Conservation (phyloP, 768 basidiomycete species). For the Favolaschia claudopus region DNA sequence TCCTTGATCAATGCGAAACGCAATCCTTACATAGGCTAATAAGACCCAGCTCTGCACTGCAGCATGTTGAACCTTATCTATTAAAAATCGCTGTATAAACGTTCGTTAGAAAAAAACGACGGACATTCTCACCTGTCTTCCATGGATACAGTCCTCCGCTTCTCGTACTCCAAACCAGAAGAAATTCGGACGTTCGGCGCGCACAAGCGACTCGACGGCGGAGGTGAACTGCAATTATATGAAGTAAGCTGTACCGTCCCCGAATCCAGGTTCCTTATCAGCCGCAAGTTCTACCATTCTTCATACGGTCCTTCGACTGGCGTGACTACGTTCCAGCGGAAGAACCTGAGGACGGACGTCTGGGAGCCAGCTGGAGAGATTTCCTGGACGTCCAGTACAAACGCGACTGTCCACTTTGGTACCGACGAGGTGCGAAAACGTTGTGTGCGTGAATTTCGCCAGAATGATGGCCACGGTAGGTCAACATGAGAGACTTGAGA, state of each 20-base stretch:
- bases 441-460: neutral
- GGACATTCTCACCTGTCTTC: slow-evolving; percentile 31
- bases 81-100: slow-evolving; percentile 1
- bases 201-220: slow-evolving; percentile 39
- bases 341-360: slow-evolving; percentile 48
- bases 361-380: slow-evolving; percentile 64
- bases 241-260: slow-evolving; percentile 39
- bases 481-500: slow-evolving; percentile 56
- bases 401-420: slow-evolving; percentile 57
- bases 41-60: neutral
- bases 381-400: slow-evolving; percentile 56
- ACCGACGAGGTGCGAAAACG: slow-evolving; percentile 46
- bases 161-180: slow-evolving; percentile 39
- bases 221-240: slow-evolving; percentile 48
- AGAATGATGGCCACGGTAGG: slow-evolving; percentile 17
- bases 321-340: slow-evolving; percentile 56
- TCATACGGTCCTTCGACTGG: slow-evolving; percentile 49
- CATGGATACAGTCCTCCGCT: slow-evolving; percentile 47
- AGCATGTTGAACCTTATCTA: slow-evolving; percentile 16
- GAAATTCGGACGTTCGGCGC: slow-evolving; percentile 57
- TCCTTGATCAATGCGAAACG: slow-evolving; percentile 5
- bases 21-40: slow-evolving; percentile 10
- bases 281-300: slow-evolving; percentile 51
- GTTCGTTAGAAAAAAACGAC: neutral
- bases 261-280: slow-evolving; percentile 2